Conservation (phyloP, 805 yeast genomes). For the Saccharomycopsis microspora region DNA sequence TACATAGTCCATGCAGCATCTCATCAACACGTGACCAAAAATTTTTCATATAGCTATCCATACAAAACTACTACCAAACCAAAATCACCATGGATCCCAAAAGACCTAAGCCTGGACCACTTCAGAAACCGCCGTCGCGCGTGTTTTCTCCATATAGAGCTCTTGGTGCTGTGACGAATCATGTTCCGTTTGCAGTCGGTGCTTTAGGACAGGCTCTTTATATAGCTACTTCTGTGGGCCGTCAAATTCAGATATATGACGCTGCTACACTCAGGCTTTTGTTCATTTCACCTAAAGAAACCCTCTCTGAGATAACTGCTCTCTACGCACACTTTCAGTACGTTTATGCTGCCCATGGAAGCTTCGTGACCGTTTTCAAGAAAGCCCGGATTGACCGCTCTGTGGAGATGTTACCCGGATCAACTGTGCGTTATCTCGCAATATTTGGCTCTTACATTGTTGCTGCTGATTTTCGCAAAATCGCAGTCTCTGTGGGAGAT, state of each 20-base stretch:
- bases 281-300: constrained; percentile 76
- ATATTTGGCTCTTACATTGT: constrained; percentile 71
- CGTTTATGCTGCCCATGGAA: constrained; percentile 68
- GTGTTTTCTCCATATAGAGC: constrained; percentile 80
- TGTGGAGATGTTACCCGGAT: too few species aligned
- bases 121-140: constrained; percentile 28
- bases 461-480: constrained; percentile 43
- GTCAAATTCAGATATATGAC: constrained; percentile 86
- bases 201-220: constrained; percentile 81
- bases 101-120: background rate
- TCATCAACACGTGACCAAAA: too few species aligned
- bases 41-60: too few species aligned
- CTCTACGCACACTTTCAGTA: constrained; percentile 75
- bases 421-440: constrained; percentile 4
- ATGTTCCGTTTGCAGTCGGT: constrained; percentile 77
- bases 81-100: too few species aligned
- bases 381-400: constrained; percentile 45
- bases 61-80: too few species aligned
- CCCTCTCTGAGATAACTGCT: constrained; percentile 57
- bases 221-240: constrained; percentile 82
- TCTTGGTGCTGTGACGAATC: constrained; percentile 87
- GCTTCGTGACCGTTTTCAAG: constrained; percentile 62
- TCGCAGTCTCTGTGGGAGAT: constrained; percentile 37
- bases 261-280: constrained; percentile 75
- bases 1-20: too few species aligned